Evolutionary conservation across 306 rosid species (phyloP).

Genomic region (Cyamopsis tetragonoloba): DNA sequence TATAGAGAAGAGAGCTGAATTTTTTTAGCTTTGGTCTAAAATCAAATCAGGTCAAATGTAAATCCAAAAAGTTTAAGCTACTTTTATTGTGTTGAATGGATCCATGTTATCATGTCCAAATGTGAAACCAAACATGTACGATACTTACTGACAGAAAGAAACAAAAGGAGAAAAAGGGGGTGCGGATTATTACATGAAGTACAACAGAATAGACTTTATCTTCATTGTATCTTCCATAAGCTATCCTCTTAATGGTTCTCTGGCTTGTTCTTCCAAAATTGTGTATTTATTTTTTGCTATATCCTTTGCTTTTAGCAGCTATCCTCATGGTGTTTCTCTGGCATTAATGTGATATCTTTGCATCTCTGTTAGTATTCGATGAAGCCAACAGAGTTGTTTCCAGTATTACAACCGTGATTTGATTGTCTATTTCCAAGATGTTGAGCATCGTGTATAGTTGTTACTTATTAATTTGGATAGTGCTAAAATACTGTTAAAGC

Average conservation of each 20-base stretch:
- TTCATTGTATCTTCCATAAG: background rate
- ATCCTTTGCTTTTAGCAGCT: background rate
- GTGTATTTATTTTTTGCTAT: background rate
- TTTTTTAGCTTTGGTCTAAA: background rate
- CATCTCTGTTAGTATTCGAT: too few species aligned
- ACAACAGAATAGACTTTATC: background rate
- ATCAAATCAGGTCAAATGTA: too few species aligned
- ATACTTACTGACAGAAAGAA: background rate
- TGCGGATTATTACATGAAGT: conserved; percentile 12
- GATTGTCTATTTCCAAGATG: conserved; percentile 9
- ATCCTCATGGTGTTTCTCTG: too few species aligned
- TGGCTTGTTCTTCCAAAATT: background rate
- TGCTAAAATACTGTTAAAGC: background rate
- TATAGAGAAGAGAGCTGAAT: background rate
- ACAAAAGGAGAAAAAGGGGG: background rate
- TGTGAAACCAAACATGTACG: too few species aligned
- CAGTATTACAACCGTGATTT: background rate
- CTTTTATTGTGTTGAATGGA: too few species aligned
- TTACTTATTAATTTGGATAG: background rate
- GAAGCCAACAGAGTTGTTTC: background rate
- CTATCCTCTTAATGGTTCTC: background rate
- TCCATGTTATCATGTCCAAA: too few species aligned
- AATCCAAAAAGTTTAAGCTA: too few species aligned
- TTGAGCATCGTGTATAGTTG: background rate
- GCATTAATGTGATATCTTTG: too few species aligned